These are phyloP conservation scores for Beauveria varroae DNA, from an alignment of 2,329 filamentous ascomycete species.

Conservation along the genomic window DNA sequence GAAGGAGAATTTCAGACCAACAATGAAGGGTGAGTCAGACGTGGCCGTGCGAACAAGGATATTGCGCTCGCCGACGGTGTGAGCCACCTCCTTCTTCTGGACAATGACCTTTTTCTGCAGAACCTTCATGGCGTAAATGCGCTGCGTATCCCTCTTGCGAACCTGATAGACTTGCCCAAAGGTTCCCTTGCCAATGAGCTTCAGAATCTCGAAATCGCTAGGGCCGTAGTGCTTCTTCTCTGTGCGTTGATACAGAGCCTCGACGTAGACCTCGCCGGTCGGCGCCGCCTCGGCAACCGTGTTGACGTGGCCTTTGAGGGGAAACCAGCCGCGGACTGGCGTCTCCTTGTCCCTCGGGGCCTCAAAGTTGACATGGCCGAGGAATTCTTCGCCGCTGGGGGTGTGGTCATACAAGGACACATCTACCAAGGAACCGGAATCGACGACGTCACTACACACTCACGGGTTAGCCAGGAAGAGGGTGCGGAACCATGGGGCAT, in stretches of 20 bases:
- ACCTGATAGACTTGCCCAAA: constrained; percentile 99
- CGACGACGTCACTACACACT: constrained; percentile 75
- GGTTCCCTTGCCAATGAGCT: constrained; percentile 94
- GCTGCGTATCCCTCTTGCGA: constrained; percentile 88
- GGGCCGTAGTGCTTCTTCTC: constrained; percentile 91
- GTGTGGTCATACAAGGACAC: constrained; percentile 87
- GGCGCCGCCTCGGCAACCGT: constrained; percentile 62
- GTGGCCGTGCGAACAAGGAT: constrained; percentile 95
- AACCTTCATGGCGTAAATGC: constrained; percentile 99
- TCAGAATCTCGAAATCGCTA: constrained; percentile 90
- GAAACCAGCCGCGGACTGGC: constrained; percentile 77
- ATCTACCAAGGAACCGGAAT: constrained; percentile 81
- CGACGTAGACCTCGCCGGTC: constrained; percentile 83
- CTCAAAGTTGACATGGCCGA: constrained; percentile 82
- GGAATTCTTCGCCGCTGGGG: constrained; percentile 75
- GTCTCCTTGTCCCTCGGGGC: constrained; percentile 59
- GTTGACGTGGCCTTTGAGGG: constrained; percentile 67
- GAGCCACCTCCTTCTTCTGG: constrained; percentile 98
- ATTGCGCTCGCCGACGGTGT: constrained; percentile 94
- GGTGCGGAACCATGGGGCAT: background rate
- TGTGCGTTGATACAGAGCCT: constrained; percentile 76
- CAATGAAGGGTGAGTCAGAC: constrained; percentile 93
- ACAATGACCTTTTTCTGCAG: constrained; percentile 99
- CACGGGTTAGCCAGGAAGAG: background rate
- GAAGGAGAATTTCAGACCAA: constrained; percentile 97